Evolutionary conservation across 805 yeast genomes (phyloP).

Genomic region (Pichia phayaonensis): DNA sequence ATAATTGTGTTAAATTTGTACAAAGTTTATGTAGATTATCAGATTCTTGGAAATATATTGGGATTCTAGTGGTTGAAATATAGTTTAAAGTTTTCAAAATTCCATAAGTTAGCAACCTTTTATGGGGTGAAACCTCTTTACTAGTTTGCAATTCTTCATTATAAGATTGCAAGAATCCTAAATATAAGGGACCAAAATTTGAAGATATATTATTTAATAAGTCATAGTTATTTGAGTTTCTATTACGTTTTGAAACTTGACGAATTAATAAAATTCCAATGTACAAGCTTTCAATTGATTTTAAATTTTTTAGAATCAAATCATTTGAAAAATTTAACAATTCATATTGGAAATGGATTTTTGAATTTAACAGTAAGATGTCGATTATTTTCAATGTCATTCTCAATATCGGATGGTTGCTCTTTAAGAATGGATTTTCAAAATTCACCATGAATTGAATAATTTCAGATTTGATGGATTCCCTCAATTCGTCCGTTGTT

Average conservation of each 20-base stretch:
- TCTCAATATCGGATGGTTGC: not conserved
- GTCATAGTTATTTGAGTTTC: constrained; percentile 53
- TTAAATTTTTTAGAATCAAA: constrained; percentile 35
- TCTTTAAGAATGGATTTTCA: not conserved
- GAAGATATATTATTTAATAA: constrained; percentile 46
- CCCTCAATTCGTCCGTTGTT: not conserved
- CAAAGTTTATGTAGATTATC: constrained; percentile 2
- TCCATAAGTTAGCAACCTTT: constrained; percentile 32
- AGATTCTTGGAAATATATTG: constrained; percentile 36
- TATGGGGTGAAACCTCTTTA: not conserved
- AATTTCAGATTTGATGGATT: not conserved
- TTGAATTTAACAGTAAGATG: constrained; percentile 38
- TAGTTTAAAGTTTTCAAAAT: constrained; percentile 73
- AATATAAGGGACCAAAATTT: constrained; percentile 49
- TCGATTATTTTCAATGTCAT: constrained; percentile 42
- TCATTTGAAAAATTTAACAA: constrained; percentile 39
- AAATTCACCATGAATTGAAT: constrained; percentile 1
- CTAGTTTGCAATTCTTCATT: not conserved
- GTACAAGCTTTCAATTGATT: constrained; percentile 37
- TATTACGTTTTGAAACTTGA: constrained; percentile 61
- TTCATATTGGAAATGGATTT: constrained; percentile 42
- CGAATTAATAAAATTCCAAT: constrained; percentile 66
- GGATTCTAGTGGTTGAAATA: constrained; percentile 65
- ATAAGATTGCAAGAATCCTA: constrained; percentile 4
- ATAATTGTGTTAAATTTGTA: not conserved